Conservation (phyloP, 1,284 basidiomycete genomes). For the Phylloboletellus chloephorus region DNA sequence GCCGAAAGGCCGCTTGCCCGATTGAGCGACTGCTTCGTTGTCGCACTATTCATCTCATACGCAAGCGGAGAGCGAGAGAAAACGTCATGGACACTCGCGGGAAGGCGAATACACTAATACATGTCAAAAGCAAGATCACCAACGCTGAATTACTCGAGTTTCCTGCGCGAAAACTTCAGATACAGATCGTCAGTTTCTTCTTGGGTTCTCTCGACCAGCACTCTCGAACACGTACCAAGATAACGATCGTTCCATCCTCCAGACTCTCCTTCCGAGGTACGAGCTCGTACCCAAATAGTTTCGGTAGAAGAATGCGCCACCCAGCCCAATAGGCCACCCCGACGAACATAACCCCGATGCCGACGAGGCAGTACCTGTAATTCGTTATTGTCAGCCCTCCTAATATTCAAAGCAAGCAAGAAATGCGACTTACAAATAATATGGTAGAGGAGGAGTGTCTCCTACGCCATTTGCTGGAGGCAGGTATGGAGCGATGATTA, state of each 20-base stretch:
- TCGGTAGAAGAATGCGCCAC: constrained; percentile 49
- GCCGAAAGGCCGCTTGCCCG: too few relatives aligned
- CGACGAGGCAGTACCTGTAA: constrained; percentile 50
- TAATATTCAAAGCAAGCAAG: neutral
- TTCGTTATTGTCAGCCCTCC: neutral
- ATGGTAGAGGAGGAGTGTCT: constrained; percentile 55
- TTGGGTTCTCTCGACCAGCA: too few relatives aligned
- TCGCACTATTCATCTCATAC: too few relatives aligned
- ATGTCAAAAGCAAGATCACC: too few relatives aligned
- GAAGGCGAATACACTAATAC: too few relatives aligned
- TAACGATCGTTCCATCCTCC: constrained; percentile 53
- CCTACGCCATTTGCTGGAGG: constrained; percentile 49
- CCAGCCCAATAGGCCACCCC: constrained; percentile 52
- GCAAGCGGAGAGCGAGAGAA: too few relatives aligned
- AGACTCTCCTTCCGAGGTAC: constrained; percentile 45
- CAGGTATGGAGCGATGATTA: constrained; percentile 53
- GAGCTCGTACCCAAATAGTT: constrained; percentile 45
- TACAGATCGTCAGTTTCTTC: neutral
- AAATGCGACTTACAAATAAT: constrained; percentile 44
- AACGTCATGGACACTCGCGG: too few relatives aligned
- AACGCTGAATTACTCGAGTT: constrained; percentile 16
- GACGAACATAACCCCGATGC: constrained; percentile 43
- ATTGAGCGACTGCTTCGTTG: too few relatives aligned
- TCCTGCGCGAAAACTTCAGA: constrained; percentile 20
- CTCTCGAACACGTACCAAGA: constrained; percentile 41